Percentiles rank a stretch among this genome's conserved stretches.
Evolutionary conservation across 106 monocot genomes (phyloP).

Genomic region (Allium cepa): DNA sequence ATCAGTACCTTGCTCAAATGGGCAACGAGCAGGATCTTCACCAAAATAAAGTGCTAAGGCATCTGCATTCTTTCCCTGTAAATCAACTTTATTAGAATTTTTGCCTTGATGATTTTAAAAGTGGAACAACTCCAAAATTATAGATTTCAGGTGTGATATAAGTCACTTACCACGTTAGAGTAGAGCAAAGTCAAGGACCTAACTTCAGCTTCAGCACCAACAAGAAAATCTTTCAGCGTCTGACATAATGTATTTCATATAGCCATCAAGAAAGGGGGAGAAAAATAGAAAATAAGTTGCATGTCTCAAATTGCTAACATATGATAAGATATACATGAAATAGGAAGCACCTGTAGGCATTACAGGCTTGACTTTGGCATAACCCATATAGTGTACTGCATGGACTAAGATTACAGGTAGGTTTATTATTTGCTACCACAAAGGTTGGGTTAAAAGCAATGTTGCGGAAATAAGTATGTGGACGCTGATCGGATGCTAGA

Average conservation of each 20-base stretch:
- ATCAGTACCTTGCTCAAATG: conserved; percentile 57
- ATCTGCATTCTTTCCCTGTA: conserved; percentile 67
- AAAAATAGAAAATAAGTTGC: not conserved
- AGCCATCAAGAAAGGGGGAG: not conserved
- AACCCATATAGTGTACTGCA: too few relatives aligned
- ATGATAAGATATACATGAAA: too few relatives aligned
- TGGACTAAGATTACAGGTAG: too few relatives aligned
- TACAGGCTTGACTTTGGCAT: not conserved
- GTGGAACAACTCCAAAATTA: not conserved
- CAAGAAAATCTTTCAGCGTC: conserved; percentile 81
- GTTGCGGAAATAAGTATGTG: too few relatives aligned
- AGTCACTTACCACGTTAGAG: conserved; percentile 37
- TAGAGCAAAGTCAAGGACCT: conserved; percentile 49
- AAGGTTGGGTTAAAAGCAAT: too few relatives aligned
- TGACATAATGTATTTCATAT: conserved; percentile 12
- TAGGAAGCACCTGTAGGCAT: not conserved
- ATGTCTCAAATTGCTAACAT: too few relatives aligned
- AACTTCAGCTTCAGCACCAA: conserved; percentile 56
- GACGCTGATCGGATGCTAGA: too few relatives aligned
- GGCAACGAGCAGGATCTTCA: conserved; percentile 51
- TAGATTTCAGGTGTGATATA: not conserved
- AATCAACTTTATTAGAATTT: not conserved
- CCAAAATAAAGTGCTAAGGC: conserved; percentile 46
- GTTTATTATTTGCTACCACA: too few relatives aligned
- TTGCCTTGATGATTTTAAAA: not conserved